Conservation (phyloP, 352 stramenopile genomes). For the Phytophthora kernoviae region DNA sequence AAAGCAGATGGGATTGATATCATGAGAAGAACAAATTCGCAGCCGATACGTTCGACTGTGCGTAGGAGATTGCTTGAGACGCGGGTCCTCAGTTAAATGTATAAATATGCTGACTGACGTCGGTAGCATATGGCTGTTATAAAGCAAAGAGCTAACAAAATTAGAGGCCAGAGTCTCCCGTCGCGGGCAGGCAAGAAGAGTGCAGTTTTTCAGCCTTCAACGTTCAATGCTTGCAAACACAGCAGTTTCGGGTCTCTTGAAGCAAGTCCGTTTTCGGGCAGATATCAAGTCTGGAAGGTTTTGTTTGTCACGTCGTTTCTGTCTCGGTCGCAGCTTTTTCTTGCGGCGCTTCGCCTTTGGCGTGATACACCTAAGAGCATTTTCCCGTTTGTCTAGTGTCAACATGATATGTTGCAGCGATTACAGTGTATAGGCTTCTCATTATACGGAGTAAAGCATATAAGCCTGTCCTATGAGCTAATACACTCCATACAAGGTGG, state of each 20-base stretch:
- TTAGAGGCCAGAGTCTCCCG: too few species aligned
- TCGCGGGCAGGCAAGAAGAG: too few species aligned
- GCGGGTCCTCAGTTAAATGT: neutral
- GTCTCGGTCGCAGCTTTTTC: neutral
- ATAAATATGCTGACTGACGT: too few species aligned
- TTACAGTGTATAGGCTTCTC: too few species aligned
- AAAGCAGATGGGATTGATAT: neutral
- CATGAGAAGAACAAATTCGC: conserved; percentile 1
- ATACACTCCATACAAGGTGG: neutral
- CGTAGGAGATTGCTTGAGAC: neutral
- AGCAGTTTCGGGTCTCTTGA: neutral
- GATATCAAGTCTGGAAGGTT: neutral
- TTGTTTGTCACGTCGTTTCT: neutral
- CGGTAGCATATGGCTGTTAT: neutral
- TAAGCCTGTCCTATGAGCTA: neutral
- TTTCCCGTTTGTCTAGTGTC: neutral
- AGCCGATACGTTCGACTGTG: neutral
- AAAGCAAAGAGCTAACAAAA: too few species aligned
- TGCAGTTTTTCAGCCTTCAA: too few species aligned
- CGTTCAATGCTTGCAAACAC: too few species aligned
- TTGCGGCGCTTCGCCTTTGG: neutral
- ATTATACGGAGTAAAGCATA: too few species aligned
- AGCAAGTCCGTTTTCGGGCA: neutral
- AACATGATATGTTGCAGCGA: too few species aligned
- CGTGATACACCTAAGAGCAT: neutral